phyloP scores from a whole-genome alignment of 2,329 filamentous ascomycete species.

The Pseudogymnoascus sp. region DNA sequence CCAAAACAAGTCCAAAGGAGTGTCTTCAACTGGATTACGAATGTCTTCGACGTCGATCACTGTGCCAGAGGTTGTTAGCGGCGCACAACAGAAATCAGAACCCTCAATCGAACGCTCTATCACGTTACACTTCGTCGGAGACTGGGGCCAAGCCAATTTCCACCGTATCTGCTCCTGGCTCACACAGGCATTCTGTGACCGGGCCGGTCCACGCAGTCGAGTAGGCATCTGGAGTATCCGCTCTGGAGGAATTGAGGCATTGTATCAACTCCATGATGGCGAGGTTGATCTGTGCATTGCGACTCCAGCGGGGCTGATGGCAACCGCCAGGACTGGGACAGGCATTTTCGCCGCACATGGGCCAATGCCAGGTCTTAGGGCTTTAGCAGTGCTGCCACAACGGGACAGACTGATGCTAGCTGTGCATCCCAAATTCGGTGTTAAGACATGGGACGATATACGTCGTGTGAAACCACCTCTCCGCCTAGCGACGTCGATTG shows the following conservation, averaged over 20 bases:
- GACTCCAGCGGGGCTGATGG: conserved; percentile 10
- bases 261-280: conserved; percentile 10
- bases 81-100: conserved; percentile 10
- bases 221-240: conserved; percentile 11
- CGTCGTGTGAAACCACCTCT: conserved; percentile 11
- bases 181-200: conserved; percentile 13
- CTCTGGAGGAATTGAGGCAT: conserved; percentile 11
- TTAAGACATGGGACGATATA: conserved; percentile 11
- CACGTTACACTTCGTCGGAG: conserved; percentile 9
- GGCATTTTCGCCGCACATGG: conserved; percentile 8
- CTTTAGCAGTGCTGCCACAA: conserved; percentile 11
- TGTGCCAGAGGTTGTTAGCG: too few species aligned
- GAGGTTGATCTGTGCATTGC: conserved; percentile 11
- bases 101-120: conserved; percentile 12
- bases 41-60: too few species aligned
- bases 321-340: background rate
- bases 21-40: too few species aligned
- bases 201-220: conserved; percentile 10
- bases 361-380: conserved; percentile 11
- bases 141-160: conserved; percentile 13
- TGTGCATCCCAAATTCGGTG: conserved; percentile 10
- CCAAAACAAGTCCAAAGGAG: too few species aligned
- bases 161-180: conserved; percentile 14
- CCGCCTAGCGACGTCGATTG: conserved; percentile 8
- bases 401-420: conserved; percentile 13